These are phyloP conservation scores for Pythium oligandrum DNA, from an alignment of 352 stramenopile species.

Conservation along the genomic window DNA sequence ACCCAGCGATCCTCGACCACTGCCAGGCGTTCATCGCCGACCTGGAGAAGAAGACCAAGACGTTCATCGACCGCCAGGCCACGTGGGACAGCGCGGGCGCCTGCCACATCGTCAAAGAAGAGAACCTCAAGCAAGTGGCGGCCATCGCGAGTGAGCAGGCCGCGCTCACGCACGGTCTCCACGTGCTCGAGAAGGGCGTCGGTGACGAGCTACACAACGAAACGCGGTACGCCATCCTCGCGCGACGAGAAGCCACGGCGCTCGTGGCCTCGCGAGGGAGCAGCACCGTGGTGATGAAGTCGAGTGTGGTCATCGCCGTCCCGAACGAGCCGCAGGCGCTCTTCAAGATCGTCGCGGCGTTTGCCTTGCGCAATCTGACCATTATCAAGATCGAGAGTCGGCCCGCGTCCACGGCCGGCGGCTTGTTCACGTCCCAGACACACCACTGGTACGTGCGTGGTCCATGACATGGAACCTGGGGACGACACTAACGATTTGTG, in stretches of 20 bases:
- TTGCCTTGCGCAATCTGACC: conserved; percentile 68
- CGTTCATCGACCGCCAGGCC: conserved; percentile 54
- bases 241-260: conserved; percentile 34
- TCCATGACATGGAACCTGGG: not conserved
- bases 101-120: conserved; percentile 59
- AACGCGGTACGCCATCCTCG: conserved; percentile 71
- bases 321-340: conserved; percentile 66
- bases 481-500: not conserved
- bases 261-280: conserved; percentile 14
- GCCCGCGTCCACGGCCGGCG: conserved; percentile 53
- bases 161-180: conserved; percentile 41
- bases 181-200: conserved; percentile 49
- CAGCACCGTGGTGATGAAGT: conserved; percentile 34
- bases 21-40: conserved; percentile 63
- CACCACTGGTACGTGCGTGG: conserved; percentile 45
- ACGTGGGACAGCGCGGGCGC: conserved; percentile 64
- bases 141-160: conserved; percentile 67
- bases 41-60: conserved; percentile 44
- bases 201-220: conserved; percentile 68
- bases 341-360: conserved; percentile 77
- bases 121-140: conserved; percentile 37
- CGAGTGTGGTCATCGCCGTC: conserved; percentile 63
- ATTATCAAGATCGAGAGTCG: conserved; percentile 83
- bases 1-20: conserved; percentile 59
- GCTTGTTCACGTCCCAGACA: conserved; percentile 57